These are phyloP conservation scores for Calonectria pseudoturangicola DNA, from an alignment of 2,329 filamentous ascomycete species.

Conservation along the genomic window DNA sequence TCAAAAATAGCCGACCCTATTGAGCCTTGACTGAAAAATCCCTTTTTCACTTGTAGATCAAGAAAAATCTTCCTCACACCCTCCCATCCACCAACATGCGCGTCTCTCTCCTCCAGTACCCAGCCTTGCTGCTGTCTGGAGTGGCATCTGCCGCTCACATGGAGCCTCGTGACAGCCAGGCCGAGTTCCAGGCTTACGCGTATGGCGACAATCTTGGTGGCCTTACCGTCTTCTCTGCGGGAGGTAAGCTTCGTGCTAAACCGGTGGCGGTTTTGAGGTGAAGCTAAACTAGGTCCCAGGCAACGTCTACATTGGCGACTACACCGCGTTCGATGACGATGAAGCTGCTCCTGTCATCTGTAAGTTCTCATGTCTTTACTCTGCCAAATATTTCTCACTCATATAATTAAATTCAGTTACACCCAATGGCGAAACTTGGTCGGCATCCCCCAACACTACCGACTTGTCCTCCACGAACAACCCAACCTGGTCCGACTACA, in stretches of 20 bases:
- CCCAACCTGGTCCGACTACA: conserved; percentile 38
- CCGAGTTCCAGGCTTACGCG: conserved; percentile 26
- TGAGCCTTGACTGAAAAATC: neutral
- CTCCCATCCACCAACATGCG: conserved; percentile 4
- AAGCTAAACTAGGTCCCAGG: conserved; percentile 13
- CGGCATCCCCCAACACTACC: conserved; percentile 38
- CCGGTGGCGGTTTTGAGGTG: neutral
- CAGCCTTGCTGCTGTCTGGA: conserved; percentile 14
- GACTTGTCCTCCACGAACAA: conserved; percentile 9
- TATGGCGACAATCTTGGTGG: conserved; percentile 31
- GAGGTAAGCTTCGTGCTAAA: neutral
- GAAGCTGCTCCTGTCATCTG: conserved; percentile 38
- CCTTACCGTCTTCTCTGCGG: conserved; percentile 27
- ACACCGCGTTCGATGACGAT: conserved; percentile 24
- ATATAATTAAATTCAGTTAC: conserved; percentile 29
- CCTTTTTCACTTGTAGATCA: neutral
- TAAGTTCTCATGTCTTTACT: neutral
- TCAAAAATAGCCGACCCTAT: neutral
- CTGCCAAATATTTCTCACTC: no score
- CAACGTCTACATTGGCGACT: conserved; percentile 37
- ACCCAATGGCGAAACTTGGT: conserved; percentile 24
- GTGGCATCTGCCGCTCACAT: conserved; percentile 22
- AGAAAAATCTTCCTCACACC: neutral
- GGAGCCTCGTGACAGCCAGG: neutral
- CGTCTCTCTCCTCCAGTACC: neutral